Base-by-base conservation (phyloP, 140 eudicot species). In the Bidens hawaiensis region DNA sequence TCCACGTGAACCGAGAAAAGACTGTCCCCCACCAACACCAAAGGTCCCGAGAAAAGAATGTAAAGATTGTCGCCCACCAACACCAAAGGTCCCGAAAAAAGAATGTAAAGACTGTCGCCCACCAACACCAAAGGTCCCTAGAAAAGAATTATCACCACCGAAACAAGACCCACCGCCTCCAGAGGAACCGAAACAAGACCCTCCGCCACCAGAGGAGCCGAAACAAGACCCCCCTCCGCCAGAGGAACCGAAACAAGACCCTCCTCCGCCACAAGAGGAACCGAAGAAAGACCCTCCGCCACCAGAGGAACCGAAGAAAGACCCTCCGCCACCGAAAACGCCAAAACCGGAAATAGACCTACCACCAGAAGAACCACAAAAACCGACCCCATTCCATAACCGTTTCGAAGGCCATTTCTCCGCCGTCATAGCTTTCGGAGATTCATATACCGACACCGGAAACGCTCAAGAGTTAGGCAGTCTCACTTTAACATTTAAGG, bases 381-480 rank as follows among this genome's bases (percentile, higher is more conserved):
- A 30, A 41, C 70, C 75, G 22, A 48, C 67, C 16, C 50, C 68
- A 28, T 47, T 75, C n/a, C 57, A 57, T 33, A 6, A 42, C 10
- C 36, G 5, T 21, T 76, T 18, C 65, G 67, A 80, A 57, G 91
- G 84, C 1, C 23, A 6, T 17, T 77, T 84, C 82, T 41, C 82
- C 12, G 24, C 48, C 25, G 74, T 84, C 10, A 72, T n/a, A 17
- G 87, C 93, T 30, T 84, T 84, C 24, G 93, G 93, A 8, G 93
- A 75, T 53, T 81, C 87, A 9, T 81, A 84, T 70, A 78, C 81
- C 1, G 93, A 84, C 62, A 81, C 80, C 0, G 93, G 93, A 65
- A 84, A 81, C 11, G 82, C 82, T 52, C 49, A 75, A 59, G 76
- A 26, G 59, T 1, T 84, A 41, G 87, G 82, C 3, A 65, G 72